A percentile compares a stretch with the other conserved stretches of the same genome.
phyloP scores from a whole-genome alignment of 192 early-diverging fungal species.

The Coemansia erecta region DNA sequence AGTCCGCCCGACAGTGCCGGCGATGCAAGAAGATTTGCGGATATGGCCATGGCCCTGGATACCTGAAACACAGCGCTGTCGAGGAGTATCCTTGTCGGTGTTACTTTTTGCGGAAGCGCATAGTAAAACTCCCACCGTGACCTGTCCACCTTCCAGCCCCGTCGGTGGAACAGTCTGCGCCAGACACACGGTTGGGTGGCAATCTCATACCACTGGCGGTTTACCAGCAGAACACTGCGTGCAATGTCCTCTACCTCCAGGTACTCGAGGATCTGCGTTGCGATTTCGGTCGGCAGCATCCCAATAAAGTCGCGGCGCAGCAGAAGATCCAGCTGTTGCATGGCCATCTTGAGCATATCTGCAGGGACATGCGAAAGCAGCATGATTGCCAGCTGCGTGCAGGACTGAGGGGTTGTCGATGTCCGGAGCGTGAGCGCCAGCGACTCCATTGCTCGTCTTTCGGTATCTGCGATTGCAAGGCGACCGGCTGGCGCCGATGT shows the following conservation, averaged over 20 bases:
- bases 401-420: conserved; percentile 18
- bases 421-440: conserved; percentile 21
- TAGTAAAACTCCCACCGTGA: conserved; percentile 39
- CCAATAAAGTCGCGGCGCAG: conserved; percentile 47
- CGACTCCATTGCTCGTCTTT: conserved; percentile 14
- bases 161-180: conserved; percentile 23
- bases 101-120: conserved; percentile 11
- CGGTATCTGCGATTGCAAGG: neutral
- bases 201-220: conserved; percentile 24
- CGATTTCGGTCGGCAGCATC: conserved; percentile 38
- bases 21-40: neutral
- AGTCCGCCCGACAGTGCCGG: neutral
- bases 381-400: conserved; percentile 29
- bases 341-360: conserved; percentile 24
- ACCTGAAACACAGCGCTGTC: conserved; percentile 24
- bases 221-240: conserved; percentile 25
- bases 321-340: conserved; percentile 27
- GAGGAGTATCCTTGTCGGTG: conserved; percentile 8
- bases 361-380: conserved; percentile 34
- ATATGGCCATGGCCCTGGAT: conserved; percentile 9
- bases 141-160: conserved; percentile 31
- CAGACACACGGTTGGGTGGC: conserved; percentile 39
- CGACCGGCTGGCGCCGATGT: neutral
- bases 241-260: conserved; percentile 31
- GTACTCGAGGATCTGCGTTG: conserved; percentile 28